Conservation (phyloP, 2,329 filamentous ascomycete species). For the Ascochyta viciae-villosae region DNA sequence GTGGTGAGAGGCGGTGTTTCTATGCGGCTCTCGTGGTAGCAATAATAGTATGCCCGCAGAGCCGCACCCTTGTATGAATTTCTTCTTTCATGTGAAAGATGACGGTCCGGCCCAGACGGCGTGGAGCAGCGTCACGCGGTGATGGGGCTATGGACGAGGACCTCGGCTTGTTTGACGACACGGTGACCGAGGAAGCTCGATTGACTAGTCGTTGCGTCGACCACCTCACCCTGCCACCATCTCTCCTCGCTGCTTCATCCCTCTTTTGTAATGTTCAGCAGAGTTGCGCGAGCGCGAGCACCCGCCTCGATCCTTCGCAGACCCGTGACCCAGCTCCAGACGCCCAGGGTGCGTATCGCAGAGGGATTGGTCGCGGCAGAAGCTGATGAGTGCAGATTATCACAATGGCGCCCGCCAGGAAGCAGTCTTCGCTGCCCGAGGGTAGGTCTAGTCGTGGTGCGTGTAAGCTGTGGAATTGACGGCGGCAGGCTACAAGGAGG, state of each 20-base stretch:
- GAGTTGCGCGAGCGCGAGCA: slow-evolving; percentile 49
- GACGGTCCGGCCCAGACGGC: too few species aligned
- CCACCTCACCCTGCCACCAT: background rate
- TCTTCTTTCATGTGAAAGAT: too few species aligned
- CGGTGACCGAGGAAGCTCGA: too few species aligned
- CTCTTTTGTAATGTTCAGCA: slow-evolving; percentile 49
- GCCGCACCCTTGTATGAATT: too few species aligned
- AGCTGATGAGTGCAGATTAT: slow-evolving; percentile 36
- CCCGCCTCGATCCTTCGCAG: slow-evolving; percentile 48
- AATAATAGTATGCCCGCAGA: too few species aligned
- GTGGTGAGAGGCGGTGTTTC: too few species aligned
- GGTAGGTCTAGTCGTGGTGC: slow-evolving; percentile 43
- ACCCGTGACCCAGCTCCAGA: slow-evolving; percentile 37
- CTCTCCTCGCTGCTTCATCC: background rate
- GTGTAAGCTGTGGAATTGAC: slow-evolving; percentile 6
- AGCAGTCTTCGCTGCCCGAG: slow-evolving; percentile 56
- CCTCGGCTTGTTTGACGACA: too few species aligned
- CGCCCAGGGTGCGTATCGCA: slow-evolving; percentile 37
- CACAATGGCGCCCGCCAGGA: slow-evolving; percentile 48
- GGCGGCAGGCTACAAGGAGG: slow-evolving; percentile 75
- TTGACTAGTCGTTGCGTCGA: too few species aligned
- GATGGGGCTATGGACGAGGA: too few species aligned
- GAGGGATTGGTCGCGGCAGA: background rate
- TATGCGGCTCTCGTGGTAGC: too few species aligned
- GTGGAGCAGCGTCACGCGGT: too few species aligned